Evolutionary conservation across 192 early-diverging fungal species (phyloP), one percentile per base, ranked within the genome.

Genomic region (Obelidium mucronatum): DNA sequence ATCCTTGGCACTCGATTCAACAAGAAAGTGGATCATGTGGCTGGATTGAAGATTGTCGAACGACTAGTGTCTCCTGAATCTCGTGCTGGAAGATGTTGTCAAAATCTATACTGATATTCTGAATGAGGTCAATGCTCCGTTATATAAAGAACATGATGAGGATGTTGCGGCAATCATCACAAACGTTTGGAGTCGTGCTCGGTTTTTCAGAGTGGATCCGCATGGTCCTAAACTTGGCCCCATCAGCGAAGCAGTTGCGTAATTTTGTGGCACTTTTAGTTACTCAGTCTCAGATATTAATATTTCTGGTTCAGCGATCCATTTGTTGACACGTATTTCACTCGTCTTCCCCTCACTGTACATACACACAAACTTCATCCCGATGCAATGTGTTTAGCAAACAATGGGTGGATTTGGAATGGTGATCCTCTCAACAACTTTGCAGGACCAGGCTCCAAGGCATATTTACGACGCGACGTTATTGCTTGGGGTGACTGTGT

Each of bases 401-500:
- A 97, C 83, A 99, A 99, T 79, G 98, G 98, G 15, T 99, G 98
- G 88, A 88, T 90, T 54, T 90, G 86, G 86, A 88, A 88, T 74
- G 86, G 85, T 8, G 96, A 96, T 72, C 97, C 96, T 6, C 77
- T 99, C 35, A 79, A 90, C 35, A 96, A 99, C 82, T 99, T 99
- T 92, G 97, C 96, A 3, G 93, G 92, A 11, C 84, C 89, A 6
- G 86, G 84, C 40, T 96, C 95, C 3, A 90, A 91, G 76, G 94
- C 96, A 1, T 99, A 99, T 77, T 80, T 99, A 48, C 87, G 90
- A 33, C 92, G 98, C 59, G 93, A 97, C 73, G 97, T 99, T 15
- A 99, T 99, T 77, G 90, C 95, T 17, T 99, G 98, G 98, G 95
- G 97, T 31, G 98, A 99, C 84, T 99, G 98, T 80, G 97, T 99